Evolutionary conservation across 1,139 yeast genomes (phyloP).

Genomic region (Hyphopichia burtonii): DNA sequence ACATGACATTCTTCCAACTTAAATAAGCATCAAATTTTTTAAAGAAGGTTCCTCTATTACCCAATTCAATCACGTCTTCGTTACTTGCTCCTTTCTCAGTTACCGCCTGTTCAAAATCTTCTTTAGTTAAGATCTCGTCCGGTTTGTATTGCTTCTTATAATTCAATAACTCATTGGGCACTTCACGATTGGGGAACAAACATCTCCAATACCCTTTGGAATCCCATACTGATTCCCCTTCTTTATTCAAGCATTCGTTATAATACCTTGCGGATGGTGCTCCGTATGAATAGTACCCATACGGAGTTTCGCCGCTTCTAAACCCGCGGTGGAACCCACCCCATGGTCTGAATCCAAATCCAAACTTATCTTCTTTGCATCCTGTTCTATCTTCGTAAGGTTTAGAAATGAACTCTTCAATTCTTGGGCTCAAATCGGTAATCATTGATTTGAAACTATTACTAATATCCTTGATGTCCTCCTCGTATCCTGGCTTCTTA

Average conservation of each 20-base stretch:
- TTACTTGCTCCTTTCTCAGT: slow-evolving; percentile 10
- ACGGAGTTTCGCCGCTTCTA: slow-evolving; percentile 28
- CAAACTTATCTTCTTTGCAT: no score
- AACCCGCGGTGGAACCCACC: slow-evolving; percentile 10
- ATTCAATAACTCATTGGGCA: slow-evolving; percentile 34
- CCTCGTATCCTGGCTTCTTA: background rate
- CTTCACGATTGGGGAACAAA: slow-evolving; percentile 62
- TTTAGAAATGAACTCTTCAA: slow-evolving; percentile 4
- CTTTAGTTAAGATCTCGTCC: slow-evolving; percentile 47
- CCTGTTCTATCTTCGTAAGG: background rate
- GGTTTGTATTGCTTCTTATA: slow-evolving; percentile 25
- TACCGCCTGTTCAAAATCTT: slow-evolving; percentile 38
- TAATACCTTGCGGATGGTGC: slow-evolving; percentile 64
- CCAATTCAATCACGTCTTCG: slow-evolving; percentile 33
- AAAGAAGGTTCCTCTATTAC: slow-evolving; percentile 47
- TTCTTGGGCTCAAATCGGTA: background rate
- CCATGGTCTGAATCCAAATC: background rate
- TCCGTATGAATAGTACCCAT: slow-evolving; percentile 56
- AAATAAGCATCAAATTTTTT: slow-evolving; percentile 62
- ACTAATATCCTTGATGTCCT: slow-evolving; percentile 4
- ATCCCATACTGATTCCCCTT: slow-evolving; percentile 81
- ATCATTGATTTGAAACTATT: background rate
- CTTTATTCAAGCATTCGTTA: slow-evolving; percentile 56
- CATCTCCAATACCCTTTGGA: slow-evolving; percentile 84
- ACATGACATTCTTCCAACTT: slow-evolving; percentile 65